Evolutionary conservation across 2,329 filamentous ascomycete species (phyloP), one percentile per base, ranked within the genome.

Genomic region (Microsporum canis): DNA sequence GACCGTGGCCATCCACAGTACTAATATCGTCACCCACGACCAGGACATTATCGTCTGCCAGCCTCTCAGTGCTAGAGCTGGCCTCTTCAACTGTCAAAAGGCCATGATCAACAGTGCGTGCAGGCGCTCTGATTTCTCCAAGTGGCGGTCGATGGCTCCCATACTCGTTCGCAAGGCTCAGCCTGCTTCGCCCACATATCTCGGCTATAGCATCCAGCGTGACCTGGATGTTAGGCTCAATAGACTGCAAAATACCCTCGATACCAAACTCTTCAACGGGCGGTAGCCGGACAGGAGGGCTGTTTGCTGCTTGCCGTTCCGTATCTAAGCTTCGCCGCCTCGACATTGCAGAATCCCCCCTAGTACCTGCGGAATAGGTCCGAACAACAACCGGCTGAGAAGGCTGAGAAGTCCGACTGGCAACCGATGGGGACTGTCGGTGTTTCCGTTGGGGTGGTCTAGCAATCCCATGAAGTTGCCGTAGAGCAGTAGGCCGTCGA

Each of bases 141-240:
- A 84, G 73, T 0, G 83, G 83, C 27, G 83, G 83, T 39, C 84
- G 77, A 69, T 86, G 83, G 49, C 82, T 82, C 38, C 78, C 79
- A 68, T 86, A 84, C 68, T 85, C 82, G 66, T 85, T 82, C 7
- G 83, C 82, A 62, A 86, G 72, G 66, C 82, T 84, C 67, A 84
- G 73, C 65, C 79, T 79, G 70, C 81, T 85, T 62, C 82, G 77
- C 2, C 83, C 83, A 65, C 82, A 84, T 63, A 86, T 84, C 66
- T 84, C 82, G 29, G 83, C 82, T 65, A 86, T 85, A 14, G 81
- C 80, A 67, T 85, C 80, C 59, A 86, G 77, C 7, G 82, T 82
- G 12, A 73, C 73, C 63, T 80, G 75, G 55, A 85, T 82, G 65
- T 85, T 82, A 10, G 81, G 78, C 61, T 84, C 80, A 60, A 84